Conservation (phyloP, 495 filamentous ascomycete species). For the Tuber indicum region DNA sequence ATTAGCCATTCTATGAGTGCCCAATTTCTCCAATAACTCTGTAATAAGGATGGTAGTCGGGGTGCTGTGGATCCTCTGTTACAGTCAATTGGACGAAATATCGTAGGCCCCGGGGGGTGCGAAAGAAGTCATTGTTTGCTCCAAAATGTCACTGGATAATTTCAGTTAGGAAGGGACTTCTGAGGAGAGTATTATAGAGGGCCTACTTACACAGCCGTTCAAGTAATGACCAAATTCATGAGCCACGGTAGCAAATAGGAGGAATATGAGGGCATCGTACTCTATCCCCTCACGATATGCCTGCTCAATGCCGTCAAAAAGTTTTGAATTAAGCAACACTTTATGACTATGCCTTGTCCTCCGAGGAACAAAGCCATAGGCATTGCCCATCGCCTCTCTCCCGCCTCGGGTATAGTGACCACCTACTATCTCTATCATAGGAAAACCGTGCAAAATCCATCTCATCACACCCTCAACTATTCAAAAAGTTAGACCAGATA, state of each 20-base stretch:
- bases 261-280: no score
- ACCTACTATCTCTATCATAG: slow-evolving; percentile 17
- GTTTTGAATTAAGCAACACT: slow-evolving; percentile 6
- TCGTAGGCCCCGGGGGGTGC: background rate
- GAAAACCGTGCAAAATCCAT: slow-evolving; percentile 21
- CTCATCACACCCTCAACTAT: slow-evolving; percentile 10
- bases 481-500: background rate
- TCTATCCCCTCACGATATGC: no score
- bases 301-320: no score
- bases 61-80: background rate
- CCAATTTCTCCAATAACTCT: slow-evolving; percentile 15
- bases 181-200: background rate
- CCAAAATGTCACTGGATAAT: background rate
- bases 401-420: background rate
- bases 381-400: background rate
- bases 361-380: background rate
- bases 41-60: background rate
- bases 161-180: background rate
- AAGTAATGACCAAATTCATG: no score
- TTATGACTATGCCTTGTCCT: background rate
- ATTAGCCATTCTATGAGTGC: slow-evolving; percentile 25
- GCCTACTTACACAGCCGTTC: no score
- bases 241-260: no score
- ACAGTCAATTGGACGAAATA: background rate
- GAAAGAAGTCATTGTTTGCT: background rate